Evolutionary conservation across 2,329 filamentous ascomycete genomes (phyloP).

Genomic region (Pseudogymnoascus sp.): DNA sequence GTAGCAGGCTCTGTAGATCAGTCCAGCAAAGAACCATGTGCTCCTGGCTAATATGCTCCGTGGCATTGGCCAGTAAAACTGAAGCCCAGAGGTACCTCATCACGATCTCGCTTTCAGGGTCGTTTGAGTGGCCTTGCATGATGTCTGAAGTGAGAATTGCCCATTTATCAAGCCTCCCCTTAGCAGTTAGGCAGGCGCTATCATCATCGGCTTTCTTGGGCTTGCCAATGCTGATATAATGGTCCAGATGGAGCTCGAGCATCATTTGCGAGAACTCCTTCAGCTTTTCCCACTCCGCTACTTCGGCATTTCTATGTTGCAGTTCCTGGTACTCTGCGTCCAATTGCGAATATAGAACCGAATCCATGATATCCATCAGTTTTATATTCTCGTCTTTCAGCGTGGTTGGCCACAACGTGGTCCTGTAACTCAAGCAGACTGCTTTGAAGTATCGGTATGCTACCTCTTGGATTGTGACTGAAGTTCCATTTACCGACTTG

Average conservation of each 20-base stretch:
- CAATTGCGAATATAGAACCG: slow-evolving; percentile 38
- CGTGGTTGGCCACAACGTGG: slow-evolving; percentile 49
- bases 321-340: slow-evolving; percentile 31
- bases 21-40: slow-evolving; percentile 55
- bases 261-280: slow-evolving; percentile 49
- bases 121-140: slow-evolving; percentile 30
- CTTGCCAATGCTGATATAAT: slow-evolving; percentile 55
- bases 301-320: slow-evolving; percentile 6
- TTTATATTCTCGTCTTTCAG: slow-evolving; percentile 52
- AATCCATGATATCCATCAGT: slow-evolving; percentile 42
- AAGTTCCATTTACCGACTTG: slow-evolving; percentile 39
- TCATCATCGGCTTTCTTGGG: slow-evolving; percentile 48
- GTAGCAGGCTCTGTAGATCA: slow-evolving; percentile 51
- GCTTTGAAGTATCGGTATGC: slow-evolving; percentile 50
- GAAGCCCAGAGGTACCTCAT: slow-evolving; percentile 61
- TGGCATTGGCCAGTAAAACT: slow-evolving; percentile 52
- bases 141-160: slow-evolving; percentile 47
- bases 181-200: slow-evolving; percentile 44
- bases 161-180: slow-evolving; percentile 55
- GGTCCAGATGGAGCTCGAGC: slow-evolving; percentile 60
- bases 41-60: slow-evolving; percentile 47
- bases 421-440: slow-evolving; percentile 44
- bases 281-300: slow-evolving; percentile 25
- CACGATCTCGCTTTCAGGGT: slow-evolving; percentile 34
- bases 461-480: slow-evolving; percentile 49